These are phyloP conservation scores for Coccinonectria pachysandricola DNA, from an alignment of 2,329 filamentous ascomycete genomes.

Conservation along the genomic window DNA sequence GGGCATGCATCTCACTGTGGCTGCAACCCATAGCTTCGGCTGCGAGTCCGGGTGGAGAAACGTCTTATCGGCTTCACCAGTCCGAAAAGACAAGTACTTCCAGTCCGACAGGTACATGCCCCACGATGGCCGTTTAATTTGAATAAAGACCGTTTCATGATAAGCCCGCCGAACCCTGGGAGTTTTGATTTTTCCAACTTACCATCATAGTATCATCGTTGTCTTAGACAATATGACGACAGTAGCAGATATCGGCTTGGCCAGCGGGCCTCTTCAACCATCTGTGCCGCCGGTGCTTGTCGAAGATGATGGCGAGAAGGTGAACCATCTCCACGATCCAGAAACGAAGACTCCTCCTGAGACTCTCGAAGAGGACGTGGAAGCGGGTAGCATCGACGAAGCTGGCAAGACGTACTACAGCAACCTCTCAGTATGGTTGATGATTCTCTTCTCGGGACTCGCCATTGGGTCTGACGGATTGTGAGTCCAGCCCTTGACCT, in stretches of 20 bases:
- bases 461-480: constrained; percentile 36
- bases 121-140: no score
- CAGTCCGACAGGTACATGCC: no score
- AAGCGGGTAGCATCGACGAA: constrained; percentile 9
- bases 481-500: constrained; percentile 19
- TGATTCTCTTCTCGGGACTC: constrained; percentile 35
- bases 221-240: constrained; percentile 2
- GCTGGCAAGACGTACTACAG: constrained; percentile 24
- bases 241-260: constrained; percentile 2
- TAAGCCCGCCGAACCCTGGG: no score
- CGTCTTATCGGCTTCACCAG: no score
- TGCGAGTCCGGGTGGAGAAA: no score
- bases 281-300: neutral
- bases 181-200: neutral
- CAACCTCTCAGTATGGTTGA: constrained; percentile 31
- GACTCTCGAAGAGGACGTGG: constrained; percentile 8
- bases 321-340: no score
- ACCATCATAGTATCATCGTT: constrained; percentile 1
- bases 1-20: no score
- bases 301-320: constrained; percentile 2
- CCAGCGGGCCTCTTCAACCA: constrained; percentile 2
- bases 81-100: no score
- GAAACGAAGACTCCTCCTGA: constrained; percentile 1
- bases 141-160: no score
- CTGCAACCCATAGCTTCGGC: no score